A percentile compares a stretch with the other conserved stretches of the same genome.
These are phyloP conservation scores for Setomelanomma holmii DNA, from an alignment of 2,329 filamentous ascomycete species.

Conservation along the genomic window DNA sequence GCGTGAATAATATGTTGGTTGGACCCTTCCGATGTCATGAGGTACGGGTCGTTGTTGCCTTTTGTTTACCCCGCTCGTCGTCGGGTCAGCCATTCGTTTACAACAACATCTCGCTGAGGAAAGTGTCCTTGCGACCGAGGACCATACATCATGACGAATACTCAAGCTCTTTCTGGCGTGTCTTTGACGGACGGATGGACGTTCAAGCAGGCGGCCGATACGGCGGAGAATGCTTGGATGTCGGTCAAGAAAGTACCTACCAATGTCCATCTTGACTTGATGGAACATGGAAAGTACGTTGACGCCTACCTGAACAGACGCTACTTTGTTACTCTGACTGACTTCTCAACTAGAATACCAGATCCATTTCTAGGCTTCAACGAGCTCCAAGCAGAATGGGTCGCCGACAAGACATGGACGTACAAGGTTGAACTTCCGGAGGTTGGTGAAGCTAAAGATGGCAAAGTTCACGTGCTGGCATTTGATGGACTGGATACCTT, in stretches of 20 bases:
- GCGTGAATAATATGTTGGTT: conserved; percentile 34
- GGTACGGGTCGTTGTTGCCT: conserved; percentile 8
- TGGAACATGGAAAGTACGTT: conserved; percentile 55
- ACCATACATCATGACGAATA: conserved; percentile 31
- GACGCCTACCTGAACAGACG: too few relatives aligned
- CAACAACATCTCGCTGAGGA: neutral
- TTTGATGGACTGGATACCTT: conserved; percentile 72
- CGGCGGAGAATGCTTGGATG: conserved; percentile 51
- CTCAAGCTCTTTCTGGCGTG: conserved; percentile 25
- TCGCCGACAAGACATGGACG: conserved; percentile 57
- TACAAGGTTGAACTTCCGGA: conserved; percentile 54
- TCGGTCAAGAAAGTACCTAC: conserved; percentile 55
- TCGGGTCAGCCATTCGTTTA: conserved; percentile 6
- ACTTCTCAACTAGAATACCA: conserved; percentile 49
- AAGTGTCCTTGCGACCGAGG: neutral
- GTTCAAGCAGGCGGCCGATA: conserved; percentile 55
- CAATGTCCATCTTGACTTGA: conserved; percentile 57
- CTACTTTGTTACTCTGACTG: too few relatives aligned
- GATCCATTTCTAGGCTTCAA: conserved; percentile 61
- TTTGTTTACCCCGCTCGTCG: conserved; percentile 14
- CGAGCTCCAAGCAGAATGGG: conserved; percentile 58
- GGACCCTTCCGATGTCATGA: conserved; percentile 18
- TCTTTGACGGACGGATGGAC: conserved; percentile 52
- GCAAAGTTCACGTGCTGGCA: conserved; percentile 57
- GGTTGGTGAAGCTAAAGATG: conserved; percentile 31